Conservation (phyloP, 1,139 yeast genomes). For the Taphrina flavorubra region DNA sequence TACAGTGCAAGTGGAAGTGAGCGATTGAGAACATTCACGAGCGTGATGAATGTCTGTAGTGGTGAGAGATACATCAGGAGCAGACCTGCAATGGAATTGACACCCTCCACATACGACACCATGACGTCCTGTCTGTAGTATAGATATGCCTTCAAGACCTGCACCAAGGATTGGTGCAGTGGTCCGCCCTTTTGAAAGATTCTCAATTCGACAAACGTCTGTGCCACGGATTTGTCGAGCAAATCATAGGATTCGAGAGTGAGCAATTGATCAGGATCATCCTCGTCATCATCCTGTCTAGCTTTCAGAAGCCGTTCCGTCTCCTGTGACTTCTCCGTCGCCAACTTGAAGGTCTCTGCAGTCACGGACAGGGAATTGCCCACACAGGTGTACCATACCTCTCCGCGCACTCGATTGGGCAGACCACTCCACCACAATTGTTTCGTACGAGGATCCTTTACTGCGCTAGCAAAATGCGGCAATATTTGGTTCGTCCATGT, state of each 20-base stretch:
- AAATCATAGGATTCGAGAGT: conserved; percentile 19
- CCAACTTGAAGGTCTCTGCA: conserved; percentile 45
- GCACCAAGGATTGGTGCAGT: conserved; percentile 51
- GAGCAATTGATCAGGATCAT: conserved; percentile 7
- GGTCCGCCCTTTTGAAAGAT: conserved; percentile 54
- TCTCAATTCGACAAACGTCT: conserved; percentile 57
- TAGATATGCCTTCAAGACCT: conserved; percentile 51
- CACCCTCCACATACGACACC: conserved; percentile 47
- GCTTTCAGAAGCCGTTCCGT: conserved; percentile 41
- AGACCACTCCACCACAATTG: conserved; percentile 74
- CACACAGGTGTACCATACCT: conserved; percentile 58
- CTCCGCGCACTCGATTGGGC: conserved; percentile 58
- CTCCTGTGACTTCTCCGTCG: conserved; percentile 48
- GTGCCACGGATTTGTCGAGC: conserved; percentile 49
- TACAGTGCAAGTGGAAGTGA: conserved; percentile 51
- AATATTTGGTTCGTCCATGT: conserved; percentile 59
- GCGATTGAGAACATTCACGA: conserved; percentile 57
- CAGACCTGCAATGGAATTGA: conserved; percentile 54
- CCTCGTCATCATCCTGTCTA: conserved; percentile 10
- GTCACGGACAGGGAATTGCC: conserved; percentile 53
- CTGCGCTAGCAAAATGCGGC: conserved; percentile 52
- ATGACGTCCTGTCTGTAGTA: conserved; percentile 50
- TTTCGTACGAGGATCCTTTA: conserved; percentile 55
- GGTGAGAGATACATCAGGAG: conserved; percentile 55
- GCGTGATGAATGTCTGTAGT: conserved; percentile 55